Conservation (phyloP, 768 basidiomycete species). For the Auriscalpium vulgare region DNA sequence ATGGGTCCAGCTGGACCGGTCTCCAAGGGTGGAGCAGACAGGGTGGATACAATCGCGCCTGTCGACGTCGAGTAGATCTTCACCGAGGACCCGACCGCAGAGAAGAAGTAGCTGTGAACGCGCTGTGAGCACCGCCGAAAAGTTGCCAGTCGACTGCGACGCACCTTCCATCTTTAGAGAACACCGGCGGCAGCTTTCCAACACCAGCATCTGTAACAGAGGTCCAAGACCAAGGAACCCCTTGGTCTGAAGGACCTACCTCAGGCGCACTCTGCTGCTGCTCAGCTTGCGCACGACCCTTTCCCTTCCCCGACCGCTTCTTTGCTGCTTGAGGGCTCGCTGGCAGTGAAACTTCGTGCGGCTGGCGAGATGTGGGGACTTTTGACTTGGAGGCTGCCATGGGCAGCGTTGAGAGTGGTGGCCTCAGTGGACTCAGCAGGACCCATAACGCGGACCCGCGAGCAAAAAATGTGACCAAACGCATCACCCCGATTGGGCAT, state of each 20-base stretch:
- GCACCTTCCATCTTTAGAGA: slow-evolving; percentile 85
- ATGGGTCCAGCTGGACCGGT: slow-evolving; percentile 38
- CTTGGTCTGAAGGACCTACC: not conserved
- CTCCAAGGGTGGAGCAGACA: slow-evolving; percentile 40
- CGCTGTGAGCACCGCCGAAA: slow-evolving; percentile 3
- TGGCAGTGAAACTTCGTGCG: slow-evolving; percentile 28
- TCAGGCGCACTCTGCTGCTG: slow-evolving; percentile 4
- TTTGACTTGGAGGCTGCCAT: slow-evolving; percentile 25
- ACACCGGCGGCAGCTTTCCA: slow-evolving; percentile 62
- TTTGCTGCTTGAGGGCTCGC: slow-evolving; percentile 21
- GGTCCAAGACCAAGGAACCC: slow-evolving; percentile 54
- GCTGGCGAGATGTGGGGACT: slow-evolving; percentile 35
- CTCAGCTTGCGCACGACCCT: slow-evolving; percentile 18
- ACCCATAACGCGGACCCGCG: slow-evolving; percentile 1
- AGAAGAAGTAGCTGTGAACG: slow-evolving; percentile 74
- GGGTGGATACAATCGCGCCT: slow-evolving; percentile 74
- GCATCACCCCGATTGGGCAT: not conserved
- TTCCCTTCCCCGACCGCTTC: slow-evolving; percentile 41
- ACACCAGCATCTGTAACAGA: slow-evolving; percentile 61
- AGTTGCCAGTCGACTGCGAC: slow-evolving; percentile 11
- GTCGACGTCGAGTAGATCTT: slow-evolving; percentile 79
- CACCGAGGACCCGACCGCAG: slow-evolving; percentile 70
- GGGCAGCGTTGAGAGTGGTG: slow-evolving; percentile 14
- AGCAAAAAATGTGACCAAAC: not conserved
- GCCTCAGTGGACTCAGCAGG: slow-evolving; percentile 12